These are phyloP conservation scores for Pythium volutum DNA, from an alignment of 352 stramenopile genomes.

Conservation along the genomic window DNA sequence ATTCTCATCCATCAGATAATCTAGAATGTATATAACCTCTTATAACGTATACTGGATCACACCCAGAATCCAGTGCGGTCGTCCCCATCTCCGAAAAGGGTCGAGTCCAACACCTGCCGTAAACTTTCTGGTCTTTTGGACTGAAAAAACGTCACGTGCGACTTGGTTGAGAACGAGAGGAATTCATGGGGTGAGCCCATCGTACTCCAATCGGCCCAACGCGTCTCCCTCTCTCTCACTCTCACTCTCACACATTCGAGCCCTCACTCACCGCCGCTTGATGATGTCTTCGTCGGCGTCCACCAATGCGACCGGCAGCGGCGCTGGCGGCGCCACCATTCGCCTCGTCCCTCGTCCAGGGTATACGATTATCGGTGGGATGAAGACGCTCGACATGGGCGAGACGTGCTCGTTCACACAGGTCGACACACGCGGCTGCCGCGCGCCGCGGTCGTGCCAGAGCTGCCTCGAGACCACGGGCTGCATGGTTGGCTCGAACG, in stretches of 20 bases:
- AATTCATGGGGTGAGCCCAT: too few species aligned
- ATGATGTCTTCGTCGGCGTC: not conserved
- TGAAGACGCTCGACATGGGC: not conserved
- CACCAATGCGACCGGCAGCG: not conserved
- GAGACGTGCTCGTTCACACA: constrained; percentile 6
- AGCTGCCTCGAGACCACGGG: constrained; percentile 13
- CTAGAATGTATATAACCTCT: not conserved
- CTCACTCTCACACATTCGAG: too few species aligned
- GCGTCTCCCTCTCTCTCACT: too few species aligned
- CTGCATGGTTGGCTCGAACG: constrained; percentile 15
- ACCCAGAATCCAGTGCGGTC: not conserved
- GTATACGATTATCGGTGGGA: not conserved
- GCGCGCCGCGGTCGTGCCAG: constrained; percentile 5
- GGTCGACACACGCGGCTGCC: constrained; percentile 4
- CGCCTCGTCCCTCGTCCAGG: not conserved
- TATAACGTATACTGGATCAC: not conserved
- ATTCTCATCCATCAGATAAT: too few species aligned
- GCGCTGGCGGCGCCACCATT: not conserved
- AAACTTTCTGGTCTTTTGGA: too few species aligned
- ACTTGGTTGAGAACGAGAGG: too few species aligned
- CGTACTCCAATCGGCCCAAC: too few species aligned
- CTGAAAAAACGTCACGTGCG: too few species aligned
- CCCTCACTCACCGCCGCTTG: not conserved
- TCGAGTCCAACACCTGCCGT: too few species aligned
- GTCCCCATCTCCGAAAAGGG: too few species aligned